Evolutionary conservation across 2,329 filamentous ascomycete genomes (phyloP), one percentile per base, ranked within the genome.

Genomic region (Apiospora koreana): DNA sequence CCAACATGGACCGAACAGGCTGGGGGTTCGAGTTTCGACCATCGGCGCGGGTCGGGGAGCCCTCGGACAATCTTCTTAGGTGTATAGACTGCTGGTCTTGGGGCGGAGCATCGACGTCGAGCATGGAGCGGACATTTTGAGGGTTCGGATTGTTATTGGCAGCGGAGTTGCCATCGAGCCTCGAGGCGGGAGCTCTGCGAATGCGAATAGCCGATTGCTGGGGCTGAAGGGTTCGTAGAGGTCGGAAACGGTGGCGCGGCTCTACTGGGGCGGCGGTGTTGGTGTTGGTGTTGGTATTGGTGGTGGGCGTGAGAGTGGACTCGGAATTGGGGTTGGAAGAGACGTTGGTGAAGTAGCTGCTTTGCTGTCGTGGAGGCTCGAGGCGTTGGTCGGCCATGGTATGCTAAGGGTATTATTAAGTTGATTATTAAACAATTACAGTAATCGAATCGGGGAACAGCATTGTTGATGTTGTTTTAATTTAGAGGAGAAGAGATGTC

Each of bases 91-190:
- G 66, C 45, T 50, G 42, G 21, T 54, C 28, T 50, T 38, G 43
- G 18, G 45, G 43, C 28, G 14, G 45, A 2, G 45, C 66, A 35
- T 54, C 66, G 31, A 54, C 66, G 7, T 68, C 66, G 28, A 68
- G 66, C 66, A 68, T 68, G 31, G 66, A 68, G n/a, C 66, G 66
- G 25, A 68, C 45, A 43, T 42, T 7, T 41, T 54, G 28, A 18
- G 66, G 45, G n/a, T 48, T 35, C 16, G 35, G 31, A 18, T n/a
- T 25, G 28, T 62, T 38, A 21, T 12, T 35, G 54, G 54, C 31
- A 46, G 43, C 21, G 16, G 43, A n/a, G 7, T n/a, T 46, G 43
- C 6, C 31, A 35, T 46, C 65, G 41, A 31, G 14, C 16, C 25
- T 67, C 21, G 65, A 31, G 23, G 65, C 23, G 42, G 65, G 65